Evolutionary conservation across 176 grass and related monocot species (phyloP), one percentile per base, ranked within the genome.

Genomic region (Raddia guianensis): DNA sequence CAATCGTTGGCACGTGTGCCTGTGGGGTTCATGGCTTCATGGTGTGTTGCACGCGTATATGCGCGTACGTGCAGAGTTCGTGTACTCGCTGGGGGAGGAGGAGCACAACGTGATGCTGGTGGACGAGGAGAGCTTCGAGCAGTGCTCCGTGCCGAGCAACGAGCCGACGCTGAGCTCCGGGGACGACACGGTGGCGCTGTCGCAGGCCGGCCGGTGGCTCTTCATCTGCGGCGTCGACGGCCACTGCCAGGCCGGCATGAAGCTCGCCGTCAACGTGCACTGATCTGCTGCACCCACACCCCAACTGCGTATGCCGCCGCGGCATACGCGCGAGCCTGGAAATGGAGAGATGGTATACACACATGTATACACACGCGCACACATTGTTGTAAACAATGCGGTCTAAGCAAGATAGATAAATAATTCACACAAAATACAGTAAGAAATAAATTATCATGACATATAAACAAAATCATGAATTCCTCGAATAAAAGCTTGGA

Each of bases 141-240:
- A 32, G 43, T 79, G 86, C 80, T 12, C 52, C 6, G 75, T 11
- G 43, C 43, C 74, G 7, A 4, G 50, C 67, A 45, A 34, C 74
- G 80, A 80, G 60, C 43, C 67, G 68, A 79, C 80, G 74, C 15
- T 72, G 33, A n/a, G 9, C 80, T 67, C 74, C 33, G 86, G 80
- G 0, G 68, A 88, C 61, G 86, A 84, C 62, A 16, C 0, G 35
- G 69, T 88, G 63, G 4, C 34, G 81, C 62, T 88, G 75, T 7
- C 4, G 2, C 1, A 54, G 14, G 33, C 75, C 0, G 86, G 81
- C 5, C 10, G 0, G 69, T 83, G 74, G 74, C n/a, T 45, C 61
- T 84, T 88, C 75, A 75, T 88, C 34, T 84, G 75, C 63, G 37
- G 70, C 69, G 5, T 79, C 19, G 75, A 68, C 35, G 76, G 48